A percentile compares a stretch with the other conserved stretches of the same genome.
Conservation (phyloP, 2,329 filamentous ascomycete species). For the Ceratocystis huliohia region DNA sequence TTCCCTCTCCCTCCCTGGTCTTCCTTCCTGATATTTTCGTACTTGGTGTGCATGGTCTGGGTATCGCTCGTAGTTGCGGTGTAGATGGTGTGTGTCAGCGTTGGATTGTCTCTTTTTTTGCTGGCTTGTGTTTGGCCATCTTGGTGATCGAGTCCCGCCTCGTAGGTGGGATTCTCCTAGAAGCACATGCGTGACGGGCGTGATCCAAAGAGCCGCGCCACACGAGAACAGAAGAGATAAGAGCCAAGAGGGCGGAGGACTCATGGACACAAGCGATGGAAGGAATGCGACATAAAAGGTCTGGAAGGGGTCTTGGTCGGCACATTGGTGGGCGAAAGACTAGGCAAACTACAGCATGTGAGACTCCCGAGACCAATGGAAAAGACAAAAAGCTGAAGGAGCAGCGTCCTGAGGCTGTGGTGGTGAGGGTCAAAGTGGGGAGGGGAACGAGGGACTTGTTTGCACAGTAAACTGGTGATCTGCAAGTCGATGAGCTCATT, state of each 20-base stretch:
- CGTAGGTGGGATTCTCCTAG: slow-evolving; percentile 1
- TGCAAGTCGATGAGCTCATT: background rate
- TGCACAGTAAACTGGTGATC: background rate
- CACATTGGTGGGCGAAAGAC: background rate
- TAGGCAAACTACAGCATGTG: background rate
- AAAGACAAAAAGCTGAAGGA: background rate
- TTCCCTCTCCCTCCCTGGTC: too few species aligned
- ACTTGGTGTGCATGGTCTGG: background rate
- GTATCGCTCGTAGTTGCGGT: background rate
- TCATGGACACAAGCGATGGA: background rate
- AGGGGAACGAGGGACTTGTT: slow-evolving; percentile 1
- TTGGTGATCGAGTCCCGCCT: background rate
- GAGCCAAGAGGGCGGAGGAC: background rate
- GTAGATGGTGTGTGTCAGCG: background rate
- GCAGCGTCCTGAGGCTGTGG: background rate
- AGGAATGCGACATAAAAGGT: slow-evolving; percentile 1
- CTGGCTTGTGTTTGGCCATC: background rate
- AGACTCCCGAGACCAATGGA: background rate
- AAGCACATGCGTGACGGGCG: slow-evolving; percentile 5
- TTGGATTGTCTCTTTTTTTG: background rate
- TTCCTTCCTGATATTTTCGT: too few species aligned
- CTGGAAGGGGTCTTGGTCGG: too few species aligned
- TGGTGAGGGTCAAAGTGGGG: background rate
- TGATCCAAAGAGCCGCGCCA: background rate
- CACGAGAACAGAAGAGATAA: background rate